Evolutionary conservation across 2,329 filamentous ascomycete genomes (phyloP).

Genomic region (Microsporum canis): DNA sequence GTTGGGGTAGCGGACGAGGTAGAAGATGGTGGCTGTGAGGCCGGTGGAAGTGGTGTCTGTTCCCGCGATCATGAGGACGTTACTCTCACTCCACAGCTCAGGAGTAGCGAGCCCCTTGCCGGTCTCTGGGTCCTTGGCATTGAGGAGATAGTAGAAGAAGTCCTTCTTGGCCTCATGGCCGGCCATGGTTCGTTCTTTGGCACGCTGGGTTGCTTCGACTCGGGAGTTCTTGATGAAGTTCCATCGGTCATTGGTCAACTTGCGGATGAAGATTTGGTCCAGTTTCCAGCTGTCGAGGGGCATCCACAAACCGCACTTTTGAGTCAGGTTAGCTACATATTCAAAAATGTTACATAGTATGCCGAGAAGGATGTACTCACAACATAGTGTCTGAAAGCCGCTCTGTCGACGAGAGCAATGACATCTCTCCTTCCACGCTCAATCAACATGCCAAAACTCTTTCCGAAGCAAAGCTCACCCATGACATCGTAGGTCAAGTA

Average conservation of each 20-base stretch:
- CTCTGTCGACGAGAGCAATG: constrained; percentile 54
- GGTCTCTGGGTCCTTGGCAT: constrained; percentile 38
- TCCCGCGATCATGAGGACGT: constrained; percentile 40
- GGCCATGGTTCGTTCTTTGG: constrained; percentile 18
- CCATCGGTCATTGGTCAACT: constrained; percentile 15
- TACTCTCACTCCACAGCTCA: constrained; percentile 41
- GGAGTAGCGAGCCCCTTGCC: constrained; percentile 34
- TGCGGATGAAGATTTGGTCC: constrained; percentile 15
- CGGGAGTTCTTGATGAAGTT: constrained; percentile 15
- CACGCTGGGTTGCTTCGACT: constrained; percentile 35
- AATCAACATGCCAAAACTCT: constrained; percentile 34
- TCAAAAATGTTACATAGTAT: constrained; percentile 37
- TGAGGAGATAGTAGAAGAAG: constrained; percentile 39
- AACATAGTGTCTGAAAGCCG: constrained; percentile 45
- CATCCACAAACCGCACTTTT: constrained; percentile 15
- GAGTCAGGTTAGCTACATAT: constrained; percentile 9
- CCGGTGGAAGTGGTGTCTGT: constrained; percentile 33
- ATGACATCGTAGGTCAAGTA: constrained; percentile 29
- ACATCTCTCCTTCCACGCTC: constrained; percentile 47
- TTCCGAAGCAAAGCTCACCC: constrained; percentile 27
- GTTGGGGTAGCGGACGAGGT: constrained; percentile 27
- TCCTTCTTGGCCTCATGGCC: constrained; percentile 33
- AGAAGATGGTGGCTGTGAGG: constrained; percentile 30
- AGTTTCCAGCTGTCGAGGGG: constrained; percentile 13
- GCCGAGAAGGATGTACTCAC: constrained; percentile 37